These are phyloP conservation scores for Ceriops zippeliana DNA, from an alignment of 345 rosid genomes.

Conservation along the genomic window DNA sequence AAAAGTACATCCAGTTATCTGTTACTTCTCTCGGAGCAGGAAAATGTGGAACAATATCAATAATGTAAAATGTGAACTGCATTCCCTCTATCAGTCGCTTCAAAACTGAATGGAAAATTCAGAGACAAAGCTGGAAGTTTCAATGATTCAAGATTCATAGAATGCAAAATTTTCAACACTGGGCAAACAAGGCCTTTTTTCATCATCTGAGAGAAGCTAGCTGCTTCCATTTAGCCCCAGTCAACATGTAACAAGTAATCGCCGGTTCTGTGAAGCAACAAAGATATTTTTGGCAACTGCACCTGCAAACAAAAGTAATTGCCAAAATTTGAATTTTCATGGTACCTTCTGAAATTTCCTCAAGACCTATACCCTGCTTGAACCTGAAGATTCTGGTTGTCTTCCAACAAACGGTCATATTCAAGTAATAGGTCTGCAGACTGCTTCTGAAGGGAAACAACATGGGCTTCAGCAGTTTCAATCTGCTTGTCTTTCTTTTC, in stretches of 20 bases:
- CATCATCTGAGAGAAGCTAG: neutral
- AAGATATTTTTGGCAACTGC: slow-evolving; percentile 11
- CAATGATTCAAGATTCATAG: slow-evolving; percentile 5
- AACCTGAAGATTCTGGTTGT: slow-evolving; percentile 82
- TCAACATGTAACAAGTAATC: neutral
- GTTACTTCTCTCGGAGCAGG: no score
- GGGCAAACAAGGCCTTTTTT: neutral
- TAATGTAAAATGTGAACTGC: no score
- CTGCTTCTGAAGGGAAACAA: slow-evolving; percentile 72
- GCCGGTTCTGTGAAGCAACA: slow-evolving; percentile 12
- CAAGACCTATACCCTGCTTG: slow-evolving; percentile 47
- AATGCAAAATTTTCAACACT: slow-evolving; percentile 28
- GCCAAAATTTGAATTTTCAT: slow-evolving; percentile 7
- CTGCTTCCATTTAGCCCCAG: slow-evolving; percentile 1
- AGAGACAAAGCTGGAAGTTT: slow-evolving; percentile 11
- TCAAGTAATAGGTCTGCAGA: slow-evolving; percentile 81
- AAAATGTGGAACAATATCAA: neutral
- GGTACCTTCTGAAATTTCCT: slow-evolving; percentile 20
- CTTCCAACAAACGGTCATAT: slow-evolving; percentile 79
- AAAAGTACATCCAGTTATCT: no score
- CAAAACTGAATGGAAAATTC: slow-evolving; percentile 1
- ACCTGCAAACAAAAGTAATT: neutral
- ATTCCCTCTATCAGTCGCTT: no score
- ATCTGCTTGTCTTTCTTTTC: slow-evolving; percentile 67
- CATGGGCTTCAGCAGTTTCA: slow-evolving; percentile 79